Evolutionary conservation across 345 rosid species (phyloP).

Genomic region (Gossypium turneri): DNA sequence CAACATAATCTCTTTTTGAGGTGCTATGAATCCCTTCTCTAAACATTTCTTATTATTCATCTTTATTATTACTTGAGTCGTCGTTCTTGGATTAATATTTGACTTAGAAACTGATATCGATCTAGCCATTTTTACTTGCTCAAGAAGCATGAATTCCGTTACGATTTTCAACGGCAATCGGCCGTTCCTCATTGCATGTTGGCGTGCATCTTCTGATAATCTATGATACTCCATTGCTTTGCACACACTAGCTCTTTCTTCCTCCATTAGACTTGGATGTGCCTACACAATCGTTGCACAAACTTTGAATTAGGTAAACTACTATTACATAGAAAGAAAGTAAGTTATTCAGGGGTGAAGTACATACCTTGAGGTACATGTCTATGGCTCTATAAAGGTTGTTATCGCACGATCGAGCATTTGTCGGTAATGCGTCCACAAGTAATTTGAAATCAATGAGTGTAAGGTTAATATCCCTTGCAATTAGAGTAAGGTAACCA

Average conservation of each 20-base stretch:
- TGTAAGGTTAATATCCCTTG: constrained; percentile 38
- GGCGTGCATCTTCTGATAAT: constrained; percentile 43
- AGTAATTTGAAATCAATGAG: constrained; percentile 32
- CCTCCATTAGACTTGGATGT: constrained; percentile 44
- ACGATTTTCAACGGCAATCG: constrained; percentile 34
- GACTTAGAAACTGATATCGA: constrained; percentile 29
- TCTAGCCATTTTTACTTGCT: constrained; percentile 41
- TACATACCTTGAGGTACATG: constrained; percentile 46
- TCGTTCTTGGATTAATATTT: constrained; percentile 22
- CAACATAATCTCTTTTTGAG: constrained; percentile 35
- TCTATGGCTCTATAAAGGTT: constrained; percentile 52
- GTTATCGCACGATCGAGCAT: constrained; percentile 36
- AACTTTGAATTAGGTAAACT: no score
- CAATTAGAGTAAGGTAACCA: constrained; percentile 39
- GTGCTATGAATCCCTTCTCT: constrained; percentile 18
- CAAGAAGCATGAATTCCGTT: constrained; percentile 35
- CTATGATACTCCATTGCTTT: constrained; percentile 44
- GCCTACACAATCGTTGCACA: constrained; percentile 26
- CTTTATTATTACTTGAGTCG: constrained; percentile 27
- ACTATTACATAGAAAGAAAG: background rate
- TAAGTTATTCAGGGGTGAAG: background rate
- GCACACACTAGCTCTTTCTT: constrained; percentile 37
- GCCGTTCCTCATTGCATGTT: constrained; percentile 40
- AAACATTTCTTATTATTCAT: constrained; percentile 11
- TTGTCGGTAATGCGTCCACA: constrained; percentile 36